A percentile compares a stretch with the other conserved stretches of the same genome.
Evolutionary conservation across 2,329 filamentous ascomycete species (phyloP).

Genomic region (Scedosporium minutisporum): DNA sequence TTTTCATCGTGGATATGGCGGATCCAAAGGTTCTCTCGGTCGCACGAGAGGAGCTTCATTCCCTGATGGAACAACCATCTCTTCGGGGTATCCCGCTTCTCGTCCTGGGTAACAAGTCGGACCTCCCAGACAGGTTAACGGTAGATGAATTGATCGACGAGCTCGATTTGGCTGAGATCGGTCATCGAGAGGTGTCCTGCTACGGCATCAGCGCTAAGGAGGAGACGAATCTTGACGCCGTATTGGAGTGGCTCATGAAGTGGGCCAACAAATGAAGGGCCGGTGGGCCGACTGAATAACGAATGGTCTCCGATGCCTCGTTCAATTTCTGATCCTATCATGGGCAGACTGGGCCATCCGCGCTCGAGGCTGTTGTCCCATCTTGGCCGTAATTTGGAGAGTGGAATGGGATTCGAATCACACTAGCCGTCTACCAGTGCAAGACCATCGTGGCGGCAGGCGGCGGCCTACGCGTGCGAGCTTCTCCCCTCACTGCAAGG

Average conservation of each 20-base stretch:
- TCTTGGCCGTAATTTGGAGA: too few relatives aligned
- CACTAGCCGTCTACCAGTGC: too few relatives aligned
- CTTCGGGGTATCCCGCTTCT: constrained; percentile 85
- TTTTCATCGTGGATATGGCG: constrained; percentile 96
- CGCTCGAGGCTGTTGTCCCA: too few relatives aligned
- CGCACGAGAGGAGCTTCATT: constrained; percentile 86
- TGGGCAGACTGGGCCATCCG: background rate
- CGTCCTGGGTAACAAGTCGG: constrained; percentile 94
- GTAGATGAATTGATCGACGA: constrained; percentile 94
- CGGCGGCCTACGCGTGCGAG: too few relatives aligned
- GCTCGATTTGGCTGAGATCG: constrained; percentile 80
- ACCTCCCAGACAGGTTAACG: constrained; percentile 79
- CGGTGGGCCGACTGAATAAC: background rate
- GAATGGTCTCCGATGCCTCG: background rate
- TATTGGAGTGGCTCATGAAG: constrained; percentile 92
- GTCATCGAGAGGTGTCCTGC: constrained; percentile 89
- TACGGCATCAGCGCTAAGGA: constrained; percentile 98
- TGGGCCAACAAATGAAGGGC: constrained; percentile 62
- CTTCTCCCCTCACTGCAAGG: too few relatives aligned
- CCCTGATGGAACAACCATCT: constrained; percentile 73
- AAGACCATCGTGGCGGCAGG: too few relatives aligned
- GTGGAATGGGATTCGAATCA: too few relatives aligned
- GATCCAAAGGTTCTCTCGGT: constrained; percentile 71
- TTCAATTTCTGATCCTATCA: background rate
- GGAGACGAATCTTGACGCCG: constrained; percentile 95